Base-by-base conservation (phyloP, 1,139 yeast genomes). In the Diutina pseudorugosa region DNA sequence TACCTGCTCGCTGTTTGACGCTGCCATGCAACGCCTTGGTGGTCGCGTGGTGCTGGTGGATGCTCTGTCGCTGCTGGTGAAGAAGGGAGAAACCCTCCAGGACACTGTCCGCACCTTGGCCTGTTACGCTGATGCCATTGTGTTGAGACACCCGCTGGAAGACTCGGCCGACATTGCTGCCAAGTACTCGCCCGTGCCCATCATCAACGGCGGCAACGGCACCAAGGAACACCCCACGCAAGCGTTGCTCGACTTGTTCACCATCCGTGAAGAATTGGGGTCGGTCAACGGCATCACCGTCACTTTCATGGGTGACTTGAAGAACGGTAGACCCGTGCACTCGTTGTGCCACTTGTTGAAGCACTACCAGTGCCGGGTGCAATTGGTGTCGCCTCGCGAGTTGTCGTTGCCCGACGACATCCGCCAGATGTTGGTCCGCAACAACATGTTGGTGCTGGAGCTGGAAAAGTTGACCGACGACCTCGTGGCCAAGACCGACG, bases 21-120 rank as follows among this genome's bases (percentile, higher is more conserved):
- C 97, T 61, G 99, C 99, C 57, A 94, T 94, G 98, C 98, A 94
- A 77, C 86, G 99, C 75, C 79, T 94, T 63, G 99, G 99, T 68
- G 99, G 99, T 66, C 83, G 96, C 69, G 96, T 91, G 60, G 87
- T 94, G 60, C 80, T 95, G 53, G 85, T 94, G 58, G 77, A 88
- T 58, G 86, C 94, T 55, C 81, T 80, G 56, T 77, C 93, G 49
- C 90, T 98, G 20, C 89, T 97, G 27, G 96, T 91, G 53, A 88
- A 89, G 75, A 94, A 94, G 78, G 99, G 99, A 59, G 99, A 94
- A 76, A 87, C 98, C 52, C 77, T 94, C 64, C 98, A 93, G 73
- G 99, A 94, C 66, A 93, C 98, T 51, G 81, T 94, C 60, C 83
- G 98, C 71, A 83, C 97, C 16, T 76, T 94, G 71, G 95, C 96